Evolutionary conservation across 805 yeast genomes (phyloP).

Genomic region (Monosporozyma aquatica): DNA sequence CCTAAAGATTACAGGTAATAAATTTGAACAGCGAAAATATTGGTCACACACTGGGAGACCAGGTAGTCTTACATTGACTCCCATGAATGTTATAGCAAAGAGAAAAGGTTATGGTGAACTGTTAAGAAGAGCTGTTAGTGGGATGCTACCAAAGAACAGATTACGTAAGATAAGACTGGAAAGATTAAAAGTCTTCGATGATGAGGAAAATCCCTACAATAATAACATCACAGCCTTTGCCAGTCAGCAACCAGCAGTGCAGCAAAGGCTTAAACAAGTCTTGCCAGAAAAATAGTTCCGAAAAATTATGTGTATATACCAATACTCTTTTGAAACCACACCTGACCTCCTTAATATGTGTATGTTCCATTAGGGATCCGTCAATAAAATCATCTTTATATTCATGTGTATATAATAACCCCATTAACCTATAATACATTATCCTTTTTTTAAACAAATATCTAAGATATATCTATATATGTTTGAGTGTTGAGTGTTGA

Average conservation of each 20-base stretch:
- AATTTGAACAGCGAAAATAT: slow-evolving; percentile 70
- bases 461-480: background rate
- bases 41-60: slow-evolving; percentile 87
- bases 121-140: slow-evolving; percentile 78
- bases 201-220: slow-evolving; percentile 78
- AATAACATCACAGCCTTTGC: slow-evolving; percentile 79
- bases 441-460: slow-evolving; percentile 1
- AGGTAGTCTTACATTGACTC: slow-evolving; percentile 73
- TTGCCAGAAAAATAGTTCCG: background rate
- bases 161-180: slow-evolving; percentile 70
- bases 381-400: too few relatives aligned
- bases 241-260: slow-evolving; percentile 45
- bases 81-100: slow-evolving; percentile 67
- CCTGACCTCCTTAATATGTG: too few relatives aligned
- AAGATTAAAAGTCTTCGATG: slow-evolving; percentile 81
- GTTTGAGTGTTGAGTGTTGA: background rate
- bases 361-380: too few relatives aligned
- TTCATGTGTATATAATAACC: slow-evolving; percentile 2
- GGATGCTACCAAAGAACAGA: slow-evolving; percentile 92
- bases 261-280: background rate
- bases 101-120: slow-evolving; percentile 87
- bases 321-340: too few relatives aligned
- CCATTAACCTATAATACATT: slow-evolving; percentile 6
- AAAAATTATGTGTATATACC: too few relatives aligned
- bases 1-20: slow-evolving; percentile 76